Base-by-base conservation (phyloP, 352 stramenopile species). In the Pseudoperonospora humuli region DNA sequence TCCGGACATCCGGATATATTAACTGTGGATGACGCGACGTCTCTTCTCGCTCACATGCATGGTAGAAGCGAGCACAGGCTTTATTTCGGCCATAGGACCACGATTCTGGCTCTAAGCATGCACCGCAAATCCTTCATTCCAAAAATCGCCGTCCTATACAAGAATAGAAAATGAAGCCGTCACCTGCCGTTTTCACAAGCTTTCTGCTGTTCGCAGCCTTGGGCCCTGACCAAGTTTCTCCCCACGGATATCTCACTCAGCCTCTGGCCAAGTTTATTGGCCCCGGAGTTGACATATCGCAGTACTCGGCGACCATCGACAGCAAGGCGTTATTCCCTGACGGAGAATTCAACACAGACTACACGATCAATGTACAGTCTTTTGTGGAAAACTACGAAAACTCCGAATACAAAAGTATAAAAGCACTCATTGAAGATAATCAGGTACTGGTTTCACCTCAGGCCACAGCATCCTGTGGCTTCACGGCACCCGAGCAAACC, bases 321-420 rank as follows among this genome's bases (percentile, higher is more conserved):
- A 62, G 57, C 45, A 28, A 69, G 18, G 56, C 55, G 17, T 28
- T 64, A 10, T 74, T 71, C 46, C 54, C 60, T 3, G 54, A 35
- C 27, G 49, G 50, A 27, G 58, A 53, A 24, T 70, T 74, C 50
- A 70, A 57, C 39, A 65, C 54, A 7, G 45, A 48, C 34, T 53
- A 52, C 1, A 33, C 20, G 2, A 32, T 54, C 28, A 78, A 78
- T 33, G 31, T 72, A 13, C 42, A 38, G 45, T 60, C 53, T 1
- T 78, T 73, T 40, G 23, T 61, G n/a, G 55, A 67, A 20, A 53
- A 61, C 41, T 73, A 47, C 38, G 54, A 67, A 26, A 73, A 69
- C 24, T 65, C 65, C 33, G 43, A 50, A 34, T 72, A 74, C 50
- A 59, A 61, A 50, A 70, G 43, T 26, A 14, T 78, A 2, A 62